Conservation (phyloP, 352 stramenopile genomes). For the Phytophthora nicotianae region DNA sequence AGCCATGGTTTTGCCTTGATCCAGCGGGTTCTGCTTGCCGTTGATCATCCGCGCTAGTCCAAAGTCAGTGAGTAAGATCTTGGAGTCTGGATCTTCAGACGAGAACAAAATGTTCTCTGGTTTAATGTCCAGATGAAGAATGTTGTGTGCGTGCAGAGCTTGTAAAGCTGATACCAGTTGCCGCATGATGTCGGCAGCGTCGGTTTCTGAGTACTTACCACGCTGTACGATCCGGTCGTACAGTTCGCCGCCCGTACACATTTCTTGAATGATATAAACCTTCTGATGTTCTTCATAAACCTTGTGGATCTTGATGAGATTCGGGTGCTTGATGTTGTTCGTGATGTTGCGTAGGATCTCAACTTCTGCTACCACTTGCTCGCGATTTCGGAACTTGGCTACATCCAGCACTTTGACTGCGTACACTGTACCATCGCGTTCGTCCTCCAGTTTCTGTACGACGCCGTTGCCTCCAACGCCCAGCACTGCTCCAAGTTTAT, state of each 20-base stretch:
- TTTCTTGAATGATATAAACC: constrained; percentile 80
- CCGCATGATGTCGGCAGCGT: constrained; percentile 66
- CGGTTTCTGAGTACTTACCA: constrained; percentile 66
- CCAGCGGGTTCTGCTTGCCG: constrained; percentile 66
- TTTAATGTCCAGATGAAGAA: constrained; percentile 82
- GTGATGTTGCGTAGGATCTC: constrained; percentile 85
- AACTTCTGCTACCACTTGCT: constrained; percentile 70
- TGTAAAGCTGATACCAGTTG: constrained; percentile 72
- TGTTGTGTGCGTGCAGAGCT: constrained; percentile 75
- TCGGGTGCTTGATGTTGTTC: constrained; percentile 79
- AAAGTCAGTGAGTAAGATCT: constrained; percentile 83
- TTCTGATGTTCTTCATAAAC: constrained; percentile 85
- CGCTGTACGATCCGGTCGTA: constrained; percentile 77
- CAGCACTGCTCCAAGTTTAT: constrained; percentile 63
- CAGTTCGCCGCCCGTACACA: constrained; percentile 74
- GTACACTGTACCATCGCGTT: constrained; percentile 53
- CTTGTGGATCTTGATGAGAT: constrained; percentile 82
- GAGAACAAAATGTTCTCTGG: constrained; percentile 83
- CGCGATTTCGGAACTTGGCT: constrained; percentile 77
- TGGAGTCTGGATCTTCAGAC: constrained; percentile 46
- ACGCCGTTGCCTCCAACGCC: constrained; percentile 79
- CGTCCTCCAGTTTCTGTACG: constrained; percentile 69
- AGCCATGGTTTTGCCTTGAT: constrained; percentile 68
- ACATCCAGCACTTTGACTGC: constrained; percentile 82
- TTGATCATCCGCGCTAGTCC: constrained; percentile 79